phyloP scores from a whole-genome alignment of 2,329 filamentous ascomycete species.

The Dendrostoma leiphaemia region DNA sequence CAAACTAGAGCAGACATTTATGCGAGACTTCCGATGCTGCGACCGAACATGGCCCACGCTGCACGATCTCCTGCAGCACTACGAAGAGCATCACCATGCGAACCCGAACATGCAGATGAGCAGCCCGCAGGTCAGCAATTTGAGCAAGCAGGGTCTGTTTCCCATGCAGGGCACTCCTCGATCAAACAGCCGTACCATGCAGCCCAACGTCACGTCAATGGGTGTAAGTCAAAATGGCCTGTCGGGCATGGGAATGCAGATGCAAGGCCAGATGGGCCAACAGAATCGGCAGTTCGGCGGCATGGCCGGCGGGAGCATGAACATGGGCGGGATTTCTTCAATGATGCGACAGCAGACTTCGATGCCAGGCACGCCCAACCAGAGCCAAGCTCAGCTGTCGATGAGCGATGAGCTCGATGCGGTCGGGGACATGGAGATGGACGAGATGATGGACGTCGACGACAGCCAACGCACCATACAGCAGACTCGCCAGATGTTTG shows the following conservation, averaged over 20 bases:
- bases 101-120: conserved; percentile 48
- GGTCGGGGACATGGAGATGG: conserved; percentile 95
- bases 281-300: conserved; percentile 24
- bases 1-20: conserved; percentile 95
- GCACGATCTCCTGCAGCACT: conserved; percentile 93
- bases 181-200: conserved; percentile 11
- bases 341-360: conserved; percentile 44
- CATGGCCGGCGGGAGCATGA: conserved; percentile 29
- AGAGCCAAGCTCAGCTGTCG: conserved; percentile 25
- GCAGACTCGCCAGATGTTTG: conserved; percentile 67
- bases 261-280: conserved; percentile 29
- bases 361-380: conserved; percentile 27
- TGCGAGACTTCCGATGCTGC: conserved; percentile 96
- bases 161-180: conserved; percentile 14
- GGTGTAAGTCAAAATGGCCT: conserved; percentile 13
- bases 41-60: conserved; percentile 84
- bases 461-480: conserved; percentile 65
- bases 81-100: conserved; percentile 86
- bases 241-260: conserved; percentile 18
- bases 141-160: conserved; percentile 14
- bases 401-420: conserved; percentile 72
- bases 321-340: conserved; percentile 34
- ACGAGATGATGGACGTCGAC: conserved; percentile 70
- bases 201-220: conserved; percentile 13
- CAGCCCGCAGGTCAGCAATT: conserved; percentile 30